phyloP scores from a whole-genome alignment of 2,329 filamentous ascomycete genomes.

The Pseudopyricularia javanii region DNA sequence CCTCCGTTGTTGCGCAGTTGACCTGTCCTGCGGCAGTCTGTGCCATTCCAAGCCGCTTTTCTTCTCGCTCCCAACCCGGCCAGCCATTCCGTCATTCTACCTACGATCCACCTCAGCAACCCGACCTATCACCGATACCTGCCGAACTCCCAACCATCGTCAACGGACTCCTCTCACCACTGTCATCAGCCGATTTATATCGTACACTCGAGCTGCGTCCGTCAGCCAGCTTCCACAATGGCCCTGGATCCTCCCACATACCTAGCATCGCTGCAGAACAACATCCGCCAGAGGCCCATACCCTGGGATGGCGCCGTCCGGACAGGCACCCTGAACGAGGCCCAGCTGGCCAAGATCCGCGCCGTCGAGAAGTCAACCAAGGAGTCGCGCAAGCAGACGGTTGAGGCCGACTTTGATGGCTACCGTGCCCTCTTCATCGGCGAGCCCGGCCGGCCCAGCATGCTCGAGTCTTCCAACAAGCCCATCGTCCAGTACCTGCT shows the following conservation, averaged over 20 bases:
- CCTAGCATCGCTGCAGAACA: constrained; percentile 77
- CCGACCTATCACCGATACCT: background rate
- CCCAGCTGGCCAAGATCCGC: constrained; percentile 89
- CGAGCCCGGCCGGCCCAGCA: constrained; percentile 52
- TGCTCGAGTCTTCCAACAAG: constrained; percentile 71
- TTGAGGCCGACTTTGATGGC: constrained; percentile 67
- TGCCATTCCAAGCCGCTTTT: too few species aligned
- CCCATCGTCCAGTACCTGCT: constrained; percentile 83
- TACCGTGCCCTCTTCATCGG: constrained; percentile 77
- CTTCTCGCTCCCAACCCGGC: background rate
- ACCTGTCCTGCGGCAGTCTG: too few species aligned
- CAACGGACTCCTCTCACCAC: background rate
- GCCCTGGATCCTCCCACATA: constrained; percentile 88
- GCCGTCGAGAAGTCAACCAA: constrained; percentile 93
- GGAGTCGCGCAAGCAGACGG: constrained; percentile 72
- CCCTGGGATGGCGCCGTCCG: constrained; percentile 95
- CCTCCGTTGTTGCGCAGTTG: too few species aligned
- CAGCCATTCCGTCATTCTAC: constrained; percentile 3
- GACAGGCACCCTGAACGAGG: constrained; percentile 85
- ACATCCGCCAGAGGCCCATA: constrained; percentile 90
- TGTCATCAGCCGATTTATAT: background rate
- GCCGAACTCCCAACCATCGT: background rate
- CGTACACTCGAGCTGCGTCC: background rate
- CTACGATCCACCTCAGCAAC: background rate
- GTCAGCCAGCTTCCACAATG: constrained; percentile 39